Evolutionary conservation across 257 asterid genomes (phyloP), one percentile per base, ranked within the genome.

Genomic region (Voacanga thouarsii): DNA sequence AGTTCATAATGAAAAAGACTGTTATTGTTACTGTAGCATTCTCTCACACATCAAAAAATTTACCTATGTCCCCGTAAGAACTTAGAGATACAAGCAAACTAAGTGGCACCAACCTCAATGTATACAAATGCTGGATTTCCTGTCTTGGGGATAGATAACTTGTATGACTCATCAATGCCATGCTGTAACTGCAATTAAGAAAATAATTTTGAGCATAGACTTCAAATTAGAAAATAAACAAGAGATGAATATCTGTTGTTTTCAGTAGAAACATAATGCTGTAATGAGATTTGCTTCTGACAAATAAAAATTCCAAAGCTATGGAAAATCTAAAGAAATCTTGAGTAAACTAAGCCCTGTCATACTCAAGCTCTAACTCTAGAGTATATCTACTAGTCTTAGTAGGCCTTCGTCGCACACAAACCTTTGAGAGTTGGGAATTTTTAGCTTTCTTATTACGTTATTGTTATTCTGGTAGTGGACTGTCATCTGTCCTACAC

Each of bases 91-190:
- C 76, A 73, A 9, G 7, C 80, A 57, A 72, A 37, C 24, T 61
- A 15, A 53, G 45, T 12, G 19, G 64, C 12, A 64, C 87, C 16
- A 73, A 92, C 98, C 96, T 87, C 93, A 75, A 91, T 74, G 75
- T 79, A 79, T 65, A 90, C 94, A 80, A 85, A 94, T 72, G 82
- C 78, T 50, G 87, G 88, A 82, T 80, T 83, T 66, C 90, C 92
- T 59, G 86, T 67, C 12, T 74, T 80, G 28, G 95, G 94, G 61
- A 92, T 80, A 12, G 82, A 66, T 65, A 94, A 86, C 82, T 88
- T 84, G 86, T 94, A 94, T 8, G 98, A 89, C 80, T 94, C 98
- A 61, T 94, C 94, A 30, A 86, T 71, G 26, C 96, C 97, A 44
- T 92, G 84, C 67, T 92, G 96, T 76, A 94, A 84, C 98, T 94